Conservation (phyloP, 208 protist genomes). For the Trypanosoma theileri region DNA sequence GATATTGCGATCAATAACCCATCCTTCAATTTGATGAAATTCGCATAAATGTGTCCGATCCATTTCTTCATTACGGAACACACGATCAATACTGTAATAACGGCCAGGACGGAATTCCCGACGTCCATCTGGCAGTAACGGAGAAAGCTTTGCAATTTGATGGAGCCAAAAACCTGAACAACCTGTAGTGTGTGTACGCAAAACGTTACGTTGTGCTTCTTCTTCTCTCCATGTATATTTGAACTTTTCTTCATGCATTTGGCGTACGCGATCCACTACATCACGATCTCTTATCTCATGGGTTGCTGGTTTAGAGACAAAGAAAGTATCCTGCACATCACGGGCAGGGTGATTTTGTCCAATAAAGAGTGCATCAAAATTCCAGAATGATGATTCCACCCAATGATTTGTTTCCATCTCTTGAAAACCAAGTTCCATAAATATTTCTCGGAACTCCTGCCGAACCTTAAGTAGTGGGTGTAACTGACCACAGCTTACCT, state of each 20-base stretch:
- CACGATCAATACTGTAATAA: slow-evolving; percentile 99
- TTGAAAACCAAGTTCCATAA: slow-evolving; percentile 99
- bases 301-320: slow-evolving; percentile 92
- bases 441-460: slow-evolving; percentile 98
- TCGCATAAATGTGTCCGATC: slow-evolving; percentile 99
- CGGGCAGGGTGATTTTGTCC: slow-evolving; percentile 99
- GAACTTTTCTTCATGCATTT: slow-evolving; percentile 93
- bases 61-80: slow-evolving; percentile 99
- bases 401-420: slow-evolving; percentile 99
- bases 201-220: slow-evolving; percentile 97
- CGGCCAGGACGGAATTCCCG: slow-evolving; percentile 94
- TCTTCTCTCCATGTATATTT: slow-evolving; percentile 94
- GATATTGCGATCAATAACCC: slow-evolving; percentile 97
- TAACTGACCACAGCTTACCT: slow-evolving; percentile 91
- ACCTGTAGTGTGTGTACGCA: slow-evolving; percentile 99
- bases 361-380: slow-evolving; percentile 99
- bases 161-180: slow-evolving; percentile 97
- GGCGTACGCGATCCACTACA: slow-evolving; percentile 93
- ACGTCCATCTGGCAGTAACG: slow-evolving; percentile 45
- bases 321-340: slow-evolving; percentile 99
- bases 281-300: slow-evolving; percentile 55
- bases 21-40: slow-evolving; percentile 99
- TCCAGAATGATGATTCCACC: slow-evolving; percentile 99
- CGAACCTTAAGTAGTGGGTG: slow-evolving; percentile 99
- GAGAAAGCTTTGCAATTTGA: slow-evolving; percentile 86